These are phyloP conservation scores for Wickerhamiella spandovensis DNA, from an alignment of 805 yeast species.

Conservation along the genomic window DNA sequence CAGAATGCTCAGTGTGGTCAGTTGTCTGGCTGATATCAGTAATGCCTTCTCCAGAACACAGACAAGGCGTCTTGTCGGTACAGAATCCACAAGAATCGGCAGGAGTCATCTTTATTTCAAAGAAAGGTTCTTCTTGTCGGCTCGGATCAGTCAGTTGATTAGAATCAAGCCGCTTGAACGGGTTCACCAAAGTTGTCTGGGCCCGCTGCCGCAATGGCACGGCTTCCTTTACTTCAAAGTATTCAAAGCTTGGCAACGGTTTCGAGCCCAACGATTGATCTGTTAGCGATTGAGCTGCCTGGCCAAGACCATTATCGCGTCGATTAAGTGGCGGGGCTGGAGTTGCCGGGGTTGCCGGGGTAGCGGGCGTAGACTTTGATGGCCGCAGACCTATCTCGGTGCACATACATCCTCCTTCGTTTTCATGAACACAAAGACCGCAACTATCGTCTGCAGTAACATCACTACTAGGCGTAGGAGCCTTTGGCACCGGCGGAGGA, in stretches of 20 bases:
- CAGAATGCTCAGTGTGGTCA: neutral
- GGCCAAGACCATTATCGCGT: too few species aligned
- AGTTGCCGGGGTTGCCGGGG: neutral
- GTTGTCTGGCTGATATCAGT: neutral
- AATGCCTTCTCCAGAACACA: conserved; percentile 44
- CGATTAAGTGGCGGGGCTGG: too few species aligned
- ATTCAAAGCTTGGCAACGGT: neutral
- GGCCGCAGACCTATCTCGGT: conserved; percentile 22
- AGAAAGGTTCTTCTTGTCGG: conserved; percentile 1
- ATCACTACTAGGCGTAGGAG: neutral
- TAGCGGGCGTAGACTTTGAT: neutral
- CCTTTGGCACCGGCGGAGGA: neutral
- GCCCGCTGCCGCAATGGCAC: conserved; percentile 9
- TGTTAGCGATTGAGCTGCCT: too few species aligned
- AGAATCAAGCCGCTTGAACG: neutral
- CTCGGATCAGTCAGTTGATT: neutral
- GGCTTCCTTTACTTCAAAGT: conserved; percentile 2
- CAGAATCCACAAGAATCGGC: conserved; percentile 81
- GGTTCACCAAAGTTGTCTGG: neutral
- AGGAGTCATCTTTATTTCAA: conserved; percentile 5
- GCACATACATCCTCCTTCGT: conserved; percentile 22
- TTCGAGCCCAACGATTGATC: too few species aligned
- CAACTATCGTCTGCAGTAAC: conserved; percentile 17
- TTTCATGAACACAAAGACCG: conserved; percentile 22
- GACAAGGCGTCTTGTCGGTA: conserved; percentile 77